Base-by-base conservation (phyloP, 768 basidiomycete genomes). In the Boletus patriciae region DNA sequence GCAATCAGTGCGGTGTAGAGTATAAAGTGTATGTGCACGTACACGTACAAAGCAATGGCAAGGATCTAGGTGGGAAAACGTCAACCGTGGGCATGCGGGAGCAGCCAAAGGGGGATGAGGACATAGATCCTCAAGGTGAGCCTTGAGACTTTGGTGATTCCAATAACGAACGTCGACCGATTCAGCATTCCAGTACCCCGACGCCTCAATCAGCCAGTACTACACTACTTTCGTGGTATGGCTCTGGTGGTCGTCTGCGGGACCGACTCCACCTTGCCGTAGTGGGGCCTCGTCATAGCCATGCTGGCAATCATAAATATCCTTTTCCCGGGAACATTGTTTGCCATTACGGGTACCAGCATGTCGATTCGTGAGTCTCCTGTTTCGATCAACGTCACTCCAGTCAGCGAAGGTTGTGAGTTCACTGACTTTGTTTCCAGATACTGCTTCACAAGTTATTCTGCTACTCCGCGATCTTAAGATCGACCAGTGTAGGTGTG, bases 381-480 rank as follows among this genome's bases (percentile, higher is more conserved):
- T 13, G 9, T 59, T 62, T 25, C 46, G 4, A 23, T 18, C 8
- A 9, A 29, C 3, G 18, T 46, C 29, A 45, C 16, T 46, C 3
- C 4, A 41, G 9, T 41, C 27, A 15, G 18, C 42, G 44, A 9
- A 60, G 6, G 7, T 34, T 34, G 23, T 48, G 18, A 19, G 76
- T 58, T 73, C 70, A 58, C 13, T 19, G n/a, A 13, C 25, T 2
- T 38, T 73, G 12, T 40, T 42, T 75, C 76, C 57, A 83, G 81
- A 81, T 52, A 78, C 80, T 18, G 69, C 78, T 44, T 67, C 73
- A 38, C 82, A 84, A 67, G 80, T 80, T 36, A 69, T 70, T 50
- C 73, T 79, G 2, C 72, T 86, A 18, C 77, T 84, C 44, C 76
- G 82, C 21, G 85, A 86, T 61, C 73, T 86, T 10, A 86, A 85